Evolutionary conservation across 2,329 filamentous ascomycete species (phyloP), one percentile per base, ranked within the genome.

Genomic region (Didymosphaeria variabile): DNA sequence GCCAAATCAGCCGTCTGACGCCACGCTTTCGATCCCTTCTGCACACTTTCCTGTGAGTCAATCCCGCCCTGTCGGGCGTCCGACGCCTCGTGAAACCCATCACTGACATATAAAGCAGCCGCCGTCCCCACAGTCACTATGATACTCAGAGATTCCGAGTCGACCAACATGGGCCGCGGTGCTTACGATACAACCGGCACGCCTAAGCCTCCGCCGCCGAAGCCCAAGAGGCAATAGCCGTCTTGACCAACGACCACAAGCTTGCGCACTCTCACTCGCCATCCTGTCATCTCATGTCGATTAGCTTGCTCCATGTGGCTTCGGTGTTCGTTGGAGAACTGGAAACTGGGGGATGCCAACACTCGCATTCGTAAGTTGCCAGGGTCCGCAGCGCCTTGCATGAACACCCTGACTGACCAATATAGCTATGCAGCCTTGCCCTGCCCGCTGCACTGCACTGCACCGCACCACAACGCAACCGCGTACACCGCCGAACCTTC

Each of bases 141-240:
- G 80, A 81, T 82, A 67, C 67, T 77, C 73, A 75, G 77, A 74
- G 77, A 79, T 62, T 75, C 74, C 58, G 71, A 76, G 64, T 72
- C 76, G 55, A 78, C 70, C 71, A 81, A 81, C 76, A 83, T 83
- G 81, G 81, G 80, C 60, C 80, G 81, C 66, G 81, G 81, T 62
- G 80, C 80, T 62, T 83, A 83, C 72, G 81, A 83, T 68, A 83
- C 80, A 31, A 83, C 81, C n/a, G 81, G 81, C 63, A 79, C 80
- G n/a, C 77, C 79, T 54, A 81, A 82, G 72, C 80, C 80, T 2
- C 77, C 77, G 58, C 78, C 79, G 40, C 77, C 76, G 45, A 79
- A 77, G 55, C 76, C 79, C 47, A 79, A 80, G 68, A 70, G 69
- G 66, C 68, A 72, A 76, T 79, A 77, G 72, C 61, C 50, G 62